phyloP scores from a whole-genome alignment of 805 yeast genomes.

The Saccharomycopsis babjevae region DNA sequence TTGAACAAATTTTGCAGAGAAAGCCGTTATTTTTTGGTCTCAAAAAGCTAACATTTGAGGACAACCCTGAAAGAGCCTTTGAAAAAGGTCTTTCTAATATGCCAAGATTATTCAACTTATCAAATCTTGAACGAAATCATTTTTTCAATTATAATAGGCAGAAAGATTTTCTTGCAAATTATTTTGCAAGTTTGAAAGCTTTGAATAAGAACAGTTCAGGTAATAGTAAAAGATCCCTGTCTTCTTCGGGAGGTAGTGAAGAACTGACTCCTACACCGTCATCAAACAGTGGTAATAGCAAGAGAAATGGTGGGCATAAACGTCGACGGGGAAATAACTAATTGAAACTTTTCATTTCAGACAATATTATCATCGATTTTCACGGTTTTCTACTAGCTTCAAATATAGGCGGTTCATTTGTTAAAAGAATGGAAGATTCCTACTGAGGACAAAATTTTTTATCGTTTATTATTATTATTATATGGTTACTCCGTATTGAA shows the following conservation, averaged over 20 bases:
- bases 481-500: too few relatives aligned
- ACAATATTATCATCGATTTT: background rate
- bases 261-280: background rate
- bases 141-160: background rate
- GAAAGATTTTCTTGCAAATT: background rate
- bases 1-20: constrained; percentile 4
- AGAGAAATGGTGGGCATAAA: background rate
- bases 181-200: background rate
- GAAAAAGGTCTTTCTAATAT: background rate
- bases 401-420: too few relatives aligned
- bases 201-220: background rate
- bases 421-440: too few relatives aligned
- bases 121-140: background rate
- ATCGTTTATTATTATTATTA: too few relatives aligned
- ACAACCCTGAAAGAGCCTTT: background rate
- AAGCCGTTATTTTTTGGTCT: constrained; percentile 3
- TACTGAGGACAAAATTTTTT: too few relatives aligned
- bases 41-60: constrained; percentile 4
- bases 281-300: background rate
- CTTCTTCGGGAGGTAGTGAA: background rate
- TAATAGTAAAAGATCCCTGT: background rate
- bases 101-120: background rate
- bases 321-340: background rate
- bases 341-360: background rate
- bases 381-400: too few relatives aligned